Percentiles rank a stretch among this genome's conserved stretches.
Evolutionary conservation across 768 basidiomycete species (phyloP).

Genomic region (Xerocomellus intermedius): DNA sequence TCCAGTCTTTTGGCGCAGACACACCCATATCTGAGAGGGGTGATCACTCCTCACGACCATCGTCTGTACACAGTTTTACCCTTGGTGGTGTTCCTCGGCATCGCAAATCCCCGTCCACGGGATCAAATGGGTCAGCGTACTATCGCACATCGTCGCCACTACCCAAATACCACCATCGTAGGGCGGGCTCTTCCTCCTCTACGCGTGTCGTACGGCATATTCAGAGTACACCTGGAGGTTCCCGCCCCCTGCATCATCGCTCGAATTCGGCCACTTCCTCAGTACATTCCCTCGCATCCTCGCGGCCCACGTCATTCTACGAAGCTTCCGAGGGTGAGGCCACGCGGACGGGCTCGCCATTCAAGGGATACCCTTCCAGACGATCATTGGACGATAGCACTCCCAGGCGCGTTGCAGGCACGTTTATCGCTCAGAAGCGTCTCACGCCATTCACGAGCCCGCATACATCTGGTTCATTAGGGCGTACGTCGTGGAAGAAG

Average conservation of each 20-base stretch:
- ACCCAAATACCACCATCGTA: slow-evolving; percentile 69
- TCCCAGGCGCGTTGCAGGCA: slow-evolving; percentile 45
- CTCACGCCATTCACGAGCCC: slow-evolving; percentile 69
- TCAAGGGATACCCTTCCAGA: slow-evolving; percentile 47
- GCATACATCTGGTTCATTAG: slow-evolving; percentile 44
- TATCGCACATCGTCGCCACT: slow-evolving; percentile 73
- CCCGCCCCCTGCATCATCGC: slow-evolving; percentile 57
- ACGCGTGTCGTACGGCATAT: slow-evolving; percentile 75
- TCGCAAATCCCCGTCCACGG: slow-evolving; percentile 72
- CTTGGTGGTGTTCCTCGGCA: slow-evolving; percentile 53
- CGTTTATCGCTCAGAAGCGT: slow-evolving; percentile 82
- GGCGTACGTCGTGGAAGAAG: slow-evolving; percentile 84
- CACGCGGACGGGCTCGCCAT: slow-evolving; percentile 63
- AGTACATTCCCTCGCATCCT: slow-evolving; percentile 70
- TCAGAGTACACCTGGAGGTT: slow-evolving; percentile 36
- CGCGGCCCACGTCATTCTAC: slow-evolving; percentile 74
- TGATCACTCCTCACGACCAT: slow-evolving; percentile 75
- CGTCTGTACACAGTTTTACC: slow-evolving; percentile 79
- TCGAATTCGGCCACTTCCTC: slow-evolving; percentile 80
- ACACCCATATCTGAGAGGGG: slow-evolving; percentile 88
- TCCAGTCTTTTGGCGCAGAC: slow-evolving; percentile 73
- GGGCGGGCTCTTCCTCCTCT: slow-evolving; percentile 79
- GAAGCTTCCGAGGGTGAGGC: slow-evolving; percentile 70
- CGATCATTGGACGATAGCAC: slow-evolving; percentile 48
- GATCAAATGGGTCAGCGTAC: slow-evolving; percentile 69